A percentile compares a stretch with the other conserved stretches of the same genome.
phyloP scores from a whole-genome alignment of 2,329 filamentous ascomycete genomes.

The Arthrobotrys entomopaga region DNA sequence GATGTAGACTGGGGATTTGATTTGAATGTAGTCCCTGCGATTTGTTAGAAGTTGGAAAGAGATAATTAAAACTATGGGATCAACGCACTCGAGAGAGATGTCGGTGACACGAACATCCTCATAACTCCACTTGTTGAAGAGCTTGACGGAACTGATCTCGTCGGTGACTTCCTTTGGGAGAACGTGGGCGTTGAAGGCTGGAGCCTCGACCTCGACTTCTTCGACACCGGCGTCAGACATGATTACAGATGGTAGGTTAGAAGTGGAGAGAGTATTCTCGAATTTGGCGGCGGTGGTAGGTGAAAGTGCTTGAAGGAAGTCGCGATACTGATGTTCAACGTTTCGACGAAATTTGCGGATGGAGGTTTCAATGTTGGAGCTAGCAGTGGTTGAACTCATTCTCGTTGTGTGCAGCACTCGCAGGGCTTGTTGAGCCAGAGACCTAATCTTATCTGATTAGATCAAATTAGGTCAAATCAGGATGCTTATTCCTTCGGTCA shows the following conservation, averaged over 20 bases:
- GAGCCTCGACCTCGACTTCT: conserved; percentile 90
- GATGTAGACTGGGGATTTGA: conserved; percentile 98
- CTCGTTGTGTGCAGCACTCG: not conserved
- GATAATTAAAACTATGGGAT: conserved; percentile 58
- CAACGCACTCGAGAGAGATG: conserved; percentile 98
- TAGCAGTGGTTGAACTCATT: conserved; percentile 10
- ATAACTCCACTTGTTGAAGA: conserved; percentile 99
- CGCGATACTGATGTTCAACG: conserved; percentile 5
- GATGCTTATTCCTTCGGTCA: not conserved
- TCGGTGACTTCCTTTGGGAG: conserved; percentile 92
- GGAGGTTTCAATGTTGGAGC: not conserved
- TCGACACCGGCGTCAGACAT: conserved; percentile 97
- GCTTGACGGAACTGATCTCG: conserved; percentile 91
- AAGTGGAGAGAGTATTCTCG: conserved; percentile 6
- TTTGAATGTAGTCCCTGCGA: conserved; percentile 97
- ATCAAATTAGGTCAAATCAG: conserved; percentile 1
- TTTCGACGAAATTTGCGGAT: conserved; percentile 19
- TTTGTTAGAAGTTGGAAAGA: conserved; percentile 59
- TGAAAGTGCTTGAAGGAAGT: conserved; percentile 23
- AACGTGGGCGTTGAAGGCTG: conserved; percentile 77
- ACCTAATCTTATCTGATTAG: conserved; percentile 31
- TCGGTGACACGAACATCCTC: conserved; percentile 99
- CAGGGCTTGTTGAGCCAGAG: conserved; percentile 31
- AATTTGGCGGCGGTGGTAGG: conserved; percentile 1
- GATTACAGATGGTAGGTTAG: conserved; percentile 65